Conservation (phyloP, 768 basidiomycete species). For the Tephrocybe sp. region DNA sequence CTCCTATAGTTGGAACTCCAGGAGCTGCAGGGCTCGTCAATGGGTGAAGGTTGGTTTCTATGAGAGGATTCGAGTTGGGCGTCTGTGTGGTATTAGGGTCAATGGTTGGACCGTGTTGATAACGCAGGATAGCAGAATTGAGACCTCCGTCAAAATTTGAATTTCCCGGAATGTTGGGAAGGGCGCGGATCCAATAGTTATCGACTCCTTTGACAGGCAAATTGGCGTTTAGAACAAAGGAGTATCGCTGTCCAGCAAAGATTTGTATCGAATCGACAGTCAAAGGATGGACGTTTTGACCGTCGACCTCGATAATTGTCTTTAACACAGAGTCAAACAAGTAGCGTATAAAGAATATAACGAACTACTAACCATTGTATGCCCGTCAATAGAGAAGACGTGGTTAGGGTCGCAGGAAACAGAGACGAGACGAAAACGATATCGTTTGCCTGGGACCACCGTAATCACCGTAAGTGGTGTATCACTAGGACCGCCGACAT, state of each 20-base stretch:
- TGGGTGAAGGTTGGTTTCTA: conserved; percentile 21
- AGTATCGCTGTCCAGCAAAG: conserved; percentile 23
- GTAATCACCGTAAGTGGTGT: conserved; percentile 27
- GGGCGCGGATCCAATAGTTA: conserved; percentile 49
- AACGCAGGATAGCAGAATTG: conserved; percentile 47
- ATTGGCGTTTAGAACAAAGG: conserved; percentile 38
- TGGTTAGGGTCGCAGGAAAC: conserved; percentile 31
- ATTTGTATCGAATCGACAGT: conserved; percentile 33
- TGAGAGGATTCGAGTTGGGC: conserved; percentile 17
- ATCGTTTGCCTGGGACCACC: conserved; percentile 29
- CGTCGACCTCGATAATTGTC: conserved; percentile 53
- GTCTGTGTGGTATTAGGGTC: conserved; percentile 26
- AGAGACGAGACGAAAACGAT: conserved; percentile 32
- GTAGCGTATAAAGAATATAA: too few relatives aligned
- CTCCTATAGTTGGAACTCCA: conserved; percentile 12
- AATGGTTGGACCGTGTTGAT: conserved; percentile 15
- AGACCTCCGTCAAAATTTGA: background rate
- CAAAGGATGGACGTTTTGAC: conserved; percentile 35
- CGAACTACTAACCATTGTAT: conserved; percentile 14
- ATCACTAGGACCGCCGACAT: background rate
- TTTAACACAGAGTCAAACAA: too few relatives aligned
- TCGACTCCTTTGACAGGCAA: conserved; percentile 38
- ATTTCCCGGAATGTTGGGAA: background rate
- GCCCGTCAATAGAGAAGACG: conserved; percentile 42
- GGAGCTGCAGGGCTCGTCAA: conserved; percentile 4